Evolutionary conservation across 2,329 filamentous ascomycete species (phyloP).

Genomic region (Monascus ruber): DNA sequence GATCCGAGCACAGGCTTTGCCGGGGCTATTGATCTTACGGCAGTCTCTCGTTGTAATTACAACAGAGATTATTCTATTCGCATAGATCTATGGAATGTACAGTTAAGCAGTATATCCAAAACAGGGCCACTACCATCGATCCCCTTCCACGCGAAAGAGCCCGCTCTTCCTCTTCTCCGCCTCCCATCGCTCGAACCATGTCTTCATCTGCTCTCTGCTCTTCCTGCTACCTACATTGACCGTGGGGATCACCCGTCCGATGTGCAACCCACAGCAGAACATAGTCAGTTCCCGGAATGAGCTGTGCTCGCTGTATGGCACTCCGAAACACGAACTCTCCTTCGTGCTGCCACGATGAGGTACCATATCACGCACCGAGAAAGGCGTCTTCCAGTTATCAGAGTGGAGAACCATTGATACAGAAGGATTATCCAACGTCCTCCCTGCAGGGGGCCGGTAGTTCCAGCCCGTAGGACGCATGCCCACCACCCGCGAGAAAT

Average conservation of each 20-base stretch:
- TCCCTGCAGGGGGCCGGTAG: conserved; percentile 60
- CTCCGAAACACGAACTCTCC: conserved; percentile 78
- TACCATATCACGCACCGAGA: conserved; percentile 58
- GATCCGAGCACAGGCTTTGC: too few relatives aligned
- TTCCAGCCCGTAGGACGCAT: conserved; percentile 93
- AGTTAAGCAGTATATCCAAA: neutral
- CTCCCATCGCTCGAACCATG: conserved; percentile 54
- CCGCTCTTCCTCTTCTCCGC: conserved; percentile 52
- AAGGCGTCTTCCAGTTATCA: conserved; percentile 64
- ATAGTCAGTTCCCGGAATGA: conserved; percentile 89
- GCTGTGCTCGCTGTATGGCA: conserved; percentile 92
- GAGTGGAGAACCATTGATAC: conserved; percentile 56
- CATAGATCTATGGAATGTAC: too few relatives aligned
- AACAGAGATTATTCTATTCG: too few relatives aligned
- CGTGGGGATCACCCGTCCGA: conserved; percentile 84
- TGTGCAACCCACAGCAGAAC: conserved; percentile 77
- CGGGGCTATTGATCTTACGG: too few relatives aligned
- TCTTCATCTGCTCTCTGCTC: conserved; percentile 54
- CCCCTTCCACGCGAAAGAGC: conserved; percentile 37
- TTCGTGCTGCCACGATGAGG: conserved; percentile 74
- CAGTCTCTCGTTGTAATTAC: too few relatives aligned
- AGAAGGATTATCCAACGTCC: conserved; percentile 50
- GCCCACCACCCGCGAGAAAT: conserved; percentile 77
- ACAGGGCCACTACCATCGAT: conserved; percentile 13
- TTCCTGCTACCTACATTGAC: conserved; percentile 68